Evolutionary conservation across 1,284 basidiomycete species (phyloP).

Genomic region (Rhodotorula glutinis): DNA sequence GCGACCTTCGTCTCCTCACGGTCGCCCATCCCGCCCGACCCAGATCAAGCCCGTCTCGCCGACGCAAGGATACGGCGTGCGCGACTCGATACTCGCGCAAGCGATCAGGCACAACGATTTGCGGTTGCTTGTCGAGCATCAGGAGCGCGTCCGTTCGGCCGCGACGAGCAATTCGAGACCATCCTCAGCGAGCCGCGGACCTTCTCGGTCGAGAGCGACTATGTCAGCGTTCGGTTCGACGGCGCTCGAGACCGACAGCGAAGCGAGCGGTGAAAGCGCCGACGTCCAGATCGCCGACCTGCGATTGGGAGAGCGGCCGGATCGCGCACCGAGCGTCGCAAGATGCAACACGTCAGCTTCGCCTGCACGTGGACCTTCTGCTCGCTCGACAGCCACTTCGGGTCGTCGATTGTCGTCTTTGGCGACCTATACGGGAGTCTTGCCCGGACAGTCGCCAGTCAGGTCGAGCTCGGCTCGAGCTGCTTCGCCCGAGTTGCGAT

Average conservation of each 20-base stretch:
- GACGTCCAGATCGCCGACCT: conserved; percentile 10
- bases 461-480: not conserved
- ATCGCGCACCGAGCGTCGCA: too few species aligned
- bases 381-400: not conserved
- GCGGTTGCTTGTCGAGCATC: not conserved
- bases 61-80: too few species aligned
- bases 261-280: conserved; percentile 10
- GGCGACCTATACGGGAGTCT: not conserved
- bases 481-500: not conserved
- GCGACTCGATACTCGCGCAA: conserved; percentile 6
- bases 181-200: not conserved
- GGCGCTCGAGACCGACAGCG: not conserved
- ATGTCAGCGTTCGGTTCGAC: not conserved
- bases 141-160: not conserved
- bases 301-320: not conserved
- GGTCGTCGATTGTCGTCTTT: not conserved
- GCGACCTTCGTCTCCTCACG: not conserved
- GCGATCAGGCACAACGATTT: conserved; percentile 14
- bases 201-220: not conserved
- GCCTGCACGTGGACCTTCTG: not conserved
- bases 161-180: not conserved
- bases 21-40: too few species aligned
- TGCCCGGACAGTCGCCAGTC: not conserved
- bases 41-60: not conserved
- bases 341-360: not conserved